phyloP scores from a whole-genome alignment of 208 protist genomes.

The Spongospora subterranea region DNA sequence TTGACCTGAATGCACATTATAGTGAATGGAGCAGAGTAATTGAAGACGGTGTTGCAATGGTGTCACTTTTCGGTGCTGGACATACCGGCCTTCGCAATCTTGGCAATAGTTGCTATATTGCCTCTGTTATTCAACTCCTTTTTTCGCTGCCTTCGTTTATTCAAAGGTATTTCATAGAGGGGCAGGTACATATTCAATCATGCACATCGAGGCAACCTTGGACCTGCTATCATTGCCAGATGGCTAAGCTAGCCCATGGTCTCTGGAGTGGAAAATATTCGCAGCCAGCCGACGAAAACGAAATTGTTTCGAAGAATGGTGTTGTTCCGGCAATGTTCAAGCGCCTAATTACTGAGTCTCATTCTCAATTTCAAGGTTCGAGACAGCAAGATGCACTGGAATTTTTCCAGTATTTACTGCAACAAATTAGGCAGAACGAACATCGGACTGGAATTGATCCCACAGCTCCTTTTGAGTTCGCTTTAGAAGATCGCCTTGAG shows the following conservation, averaged over 20 bases:
- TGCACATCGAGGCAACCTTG: neutral
- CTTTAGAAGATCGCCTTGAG: neutral
- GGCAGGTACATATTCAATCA: neutral
- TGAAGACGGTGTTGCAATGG: conserved; percentile 72
- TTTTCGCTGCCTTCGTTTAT: conserved; percentile 82
- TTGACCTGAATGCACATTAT: neutral
- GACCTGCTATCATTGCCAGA: conserved; percentile 71
- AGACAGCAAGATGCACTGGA: conserved; percentile 94
- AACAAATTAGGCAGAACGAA: conserved; percentile 44
- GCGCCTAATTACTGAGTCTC: conserved; percentile 84
- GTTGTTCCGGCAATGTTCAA: conserved; percentile 91
- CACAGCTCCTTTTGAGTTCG: conserved; percentile 41
- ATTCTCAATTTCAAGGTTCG: conserved; percentile 91
- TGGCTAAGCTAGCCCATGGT: conserved; percentile 87
- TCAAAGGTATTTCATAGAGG: conserved; percentile 72
- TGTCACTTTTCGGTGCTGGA: conserved; percentile 88
- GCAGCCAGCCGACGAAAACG: conserved; percentile 63
- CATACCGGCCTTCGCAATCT: conserved; percentile 91
- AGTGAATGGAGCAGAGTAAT: conserved; percentile 41
- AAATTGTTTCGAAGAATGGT: conserved; percentile 74
- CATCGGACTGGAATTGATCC: neutral
- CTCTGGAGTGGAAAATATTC: conserved; percentile 89
- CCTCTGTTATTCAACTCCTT: conserved; percentile 91
- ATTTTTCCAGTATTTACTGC: conserved; percentile 87
- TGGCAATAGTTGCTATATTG: conserved; percentile 85